Evolutionary conservation across 805 yeast genomes (phyloP), one percentile per base, ranked within the genome.

Genomic region (Candida chilensis): DNA sequence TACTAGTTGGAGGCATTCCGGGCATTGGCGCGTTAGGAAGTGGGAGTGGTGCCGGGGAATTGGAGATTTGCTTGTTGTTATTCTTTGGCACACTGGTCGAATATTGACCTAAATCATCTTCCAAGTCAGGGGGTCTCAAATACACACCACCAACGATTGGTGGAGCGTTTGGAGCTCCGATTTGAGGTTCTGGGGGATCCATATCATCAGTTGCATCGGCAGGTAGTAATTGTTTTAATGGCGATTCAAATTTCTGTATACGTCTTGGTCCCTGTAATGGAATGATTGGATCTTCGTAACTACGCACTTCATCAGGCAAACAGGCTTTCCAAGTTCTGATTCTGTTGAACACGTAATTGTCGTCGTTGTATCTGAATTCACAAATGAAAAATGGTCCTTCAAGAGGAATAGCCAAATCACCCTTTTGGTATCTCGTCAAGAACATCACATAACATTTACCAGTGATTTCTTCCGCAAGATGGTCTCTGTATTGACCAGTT

Each of bases 261-360:
- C 73, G 71, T 45, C 88, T 68, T 31, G 83, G 73, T 35, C 74
- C 76, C 32, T 48, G 55, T 30, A 90, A 67, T 5, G 90, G 87
- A 22, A 74, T 73, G 15, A 82, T 75, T 20, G 83, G 81, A 46
- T 88, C 96, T 45, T 84, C 90, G 32, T 66, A 63, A 39, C 82
- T 87, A 45, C 97, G 75, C 28, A 90, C 82, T 54, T 90, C 97
- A 54, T 92, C 97, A 0, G 98, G 98, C 41, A 92, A 67, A 63
- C 97, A 92, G 5, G 96, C 96, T 55, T 86, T 90, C 98, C 98
- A 92, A 3, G 98, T 90, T 48, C 97, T 73, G 45, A 92, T 92
- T 50, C 90, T 82, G 57, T 90, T 92, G 66, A 92, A 92, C 17
- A 78, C 78, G 52, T 85, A 84, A 45, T 85, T 95, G 32, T 74